Conservation (phyloP, 192 early-diverging fungal genomes). For the Dissophora globulifera region DNA sequence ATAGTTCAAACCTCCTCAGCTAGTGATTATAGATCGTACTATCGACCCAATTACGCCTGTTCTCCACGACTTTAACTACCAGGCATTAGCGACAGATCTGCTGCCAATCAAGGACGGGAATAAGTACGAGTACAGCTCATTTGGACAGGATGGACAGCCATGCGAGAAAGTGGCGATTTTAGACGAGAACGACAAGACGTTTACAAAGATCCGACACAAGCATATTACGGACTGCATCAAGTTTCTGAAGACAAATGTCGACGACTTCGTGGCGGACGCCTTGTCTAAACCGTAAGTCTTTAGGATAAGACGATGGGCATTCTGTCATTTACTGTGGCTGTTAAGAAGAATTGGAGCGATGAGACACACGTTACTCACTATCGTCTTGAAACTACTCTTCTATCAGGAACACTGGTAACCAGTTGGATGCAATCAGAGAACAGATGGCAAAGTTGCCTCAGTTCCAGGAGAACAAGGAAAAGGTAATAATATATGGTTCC, state of each 20-base stretch:
- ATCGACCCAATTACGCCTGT: constrained; percentile 93
- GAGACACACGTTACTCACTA: too few species aligned
- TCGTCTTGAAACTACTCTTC: too few species aligned
- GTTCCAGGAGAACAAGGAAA: constrained; percentile 73
- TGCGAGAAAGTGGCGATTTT: constrained; percentile 63
- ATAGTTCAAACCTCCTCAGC: constrained; percentile 53
- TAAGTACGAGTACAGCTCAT: constrained; percentile 70
- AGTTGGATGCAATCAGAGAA: constrained; percentile 86
- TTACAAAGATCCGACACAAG: constrained; percentile 79
- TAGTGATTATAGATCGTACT: constrained; percentile 92
- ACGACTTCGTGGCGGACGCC: constrained; percentile 70
- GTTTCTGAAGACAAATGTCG: constrained; percentile 76
- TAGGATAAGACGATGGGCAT: too few species aligned
- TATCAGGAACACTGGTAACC: constrained; percentile 53
- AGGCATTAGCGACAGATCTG: constrained; percentile 96
- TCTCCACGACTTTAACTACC: constrained; percentile 98
- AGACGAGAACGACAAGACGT: constrained; percentile 84
- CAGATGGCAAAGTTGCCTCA: constrained; percentile 87
- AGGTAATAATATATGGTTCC: constrained; percentile 15
- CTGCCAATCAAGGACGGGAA: constrained; percentile 70
- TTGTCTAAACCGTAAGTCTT: constrained; percentile 32
- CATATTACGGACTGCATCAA: constrained; percentile 86
- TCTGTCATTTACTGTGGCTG: too few species aligned
- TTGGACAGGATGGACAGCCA: constrained; percentile 60
- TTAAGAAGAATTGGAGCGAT: too few species aligned